Conservation (phyloP, 192 early-diverging fungal genomes). For the Lunasporangiospora selenospora region DNA sequence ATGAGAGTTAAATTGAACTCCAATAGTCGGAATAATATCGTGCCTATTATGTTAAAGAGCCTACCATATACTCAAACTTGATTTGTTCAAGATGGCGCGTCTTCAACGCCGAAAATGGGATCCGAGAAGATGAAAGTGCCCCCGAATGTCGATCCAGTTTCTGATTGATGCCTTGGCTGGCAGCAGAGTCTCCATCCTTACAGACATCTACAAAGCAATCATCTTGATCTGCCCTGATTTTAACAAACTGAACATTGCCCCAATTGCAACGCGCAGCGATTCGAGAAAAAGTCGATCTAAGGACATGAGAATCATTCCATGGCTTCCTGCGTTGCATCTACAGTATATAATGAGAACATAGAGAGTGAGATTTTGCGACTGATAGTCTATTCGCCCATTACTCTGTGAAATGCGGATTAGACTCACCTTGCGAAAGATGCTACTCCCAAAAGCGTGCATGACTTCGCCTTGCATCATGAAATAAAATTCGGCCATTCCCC, state of each 20-base stretch:
- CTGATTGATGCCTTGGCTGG: no score
- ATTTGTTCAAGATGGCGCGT: constrained; percentile 14
- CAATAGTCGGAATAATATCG: no score
- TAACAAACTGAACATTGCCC: constrained; percentile 28
- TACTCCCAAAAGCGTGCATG: constrained; percentile 25
- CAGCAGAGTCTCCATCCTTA: no score
- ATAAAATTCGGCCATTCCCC: constrained; percentile 39
- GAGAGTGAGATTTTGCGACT: background rate
- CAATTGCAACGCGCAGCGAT: constrained; percentile 16
- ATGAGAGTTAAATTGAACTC: background rate
- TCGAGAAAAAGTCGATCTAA: constrained; percentile 25
- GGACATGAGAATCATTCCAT: constrained; percentile 33
- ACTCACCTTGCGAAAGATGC: constrained; percentile 31
- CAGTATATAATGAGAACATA: background rate
- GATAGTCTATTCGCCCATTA: no score
- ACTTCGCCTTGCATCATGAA: constrained; percentile 43
- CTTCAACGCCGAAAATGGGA: background rate
- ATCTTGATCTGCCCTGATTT: constrained; percentile 18
- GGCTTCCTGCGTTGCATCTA: constrained; percentile 22
- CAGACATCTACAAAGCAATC: background rate
- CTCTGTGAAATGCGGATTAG: no score
- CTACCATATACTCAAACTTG: constrained; percentile 41
- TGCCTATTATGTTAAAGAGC: no score
- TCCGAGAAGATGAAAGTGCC: no score
- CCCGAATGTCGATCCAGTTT: no score